These are phyloP conservation scores for Aspergillus hancockii DNA, from an alignment of 495 filamentous ascomycete species.

Conservation along the genomic window DNA sequence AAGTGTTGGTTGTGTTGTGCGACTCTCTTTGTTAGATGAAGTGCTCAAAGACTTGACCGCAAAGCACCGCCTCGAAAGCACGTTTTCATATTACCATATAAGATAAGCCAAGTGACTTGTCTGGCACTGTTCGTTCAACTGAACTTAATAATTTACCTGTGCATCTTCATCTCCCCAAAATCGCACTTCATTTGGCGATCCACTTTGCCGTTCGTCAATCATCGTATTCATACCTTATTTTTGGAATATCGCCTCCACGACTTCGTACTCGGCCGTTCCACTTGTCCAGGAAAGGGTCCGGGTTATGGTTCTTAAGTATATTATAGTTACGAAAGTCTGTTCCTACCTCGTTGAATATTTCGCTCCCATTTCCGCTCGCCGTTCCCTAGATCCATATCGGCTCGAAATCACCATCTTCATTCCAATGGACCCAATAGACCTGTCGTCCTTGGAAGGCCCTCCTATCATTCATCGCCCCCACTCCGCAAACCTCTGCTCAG, in stretches of 20 bases:
- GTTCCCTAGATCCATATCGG: background rate
- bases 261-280: conserved; percentile 15
- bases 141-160: background rate
- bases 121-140: background rate
- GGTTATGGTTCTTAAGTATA: background rate
- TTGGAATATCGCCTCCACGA: conserved; percentile 9
- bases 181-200: conserved; percentile 14
- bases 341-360: background rate
- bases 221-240: conserved; percentile 30
- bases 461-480: conserved; percentile 26
- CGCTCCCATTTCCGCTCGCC: background rate
- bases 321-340: background rate
- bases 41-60: background rate
- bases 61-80: conserved; percentile 9
- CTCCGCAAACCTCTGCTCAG: conserved; percentile 8
- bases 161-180: background rate
- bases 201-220: conserved; percentile 11
- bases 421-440: conserved; percentile 27
- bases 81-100: background rate
- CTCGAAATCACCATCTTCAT: background rate
- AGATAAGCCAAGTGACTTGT: background rate
- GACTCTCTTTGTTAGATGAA: background rate
- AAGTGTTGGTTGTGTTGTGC: conserved; percentile 2
- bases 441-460: conserved; percentile 43
- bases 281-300: background rate